These are phyloP conservation scores for Aegilops sharonensis DNA, from an alignment of 176 grass and related monocot species.

Conservation along the genomic window DNA sequence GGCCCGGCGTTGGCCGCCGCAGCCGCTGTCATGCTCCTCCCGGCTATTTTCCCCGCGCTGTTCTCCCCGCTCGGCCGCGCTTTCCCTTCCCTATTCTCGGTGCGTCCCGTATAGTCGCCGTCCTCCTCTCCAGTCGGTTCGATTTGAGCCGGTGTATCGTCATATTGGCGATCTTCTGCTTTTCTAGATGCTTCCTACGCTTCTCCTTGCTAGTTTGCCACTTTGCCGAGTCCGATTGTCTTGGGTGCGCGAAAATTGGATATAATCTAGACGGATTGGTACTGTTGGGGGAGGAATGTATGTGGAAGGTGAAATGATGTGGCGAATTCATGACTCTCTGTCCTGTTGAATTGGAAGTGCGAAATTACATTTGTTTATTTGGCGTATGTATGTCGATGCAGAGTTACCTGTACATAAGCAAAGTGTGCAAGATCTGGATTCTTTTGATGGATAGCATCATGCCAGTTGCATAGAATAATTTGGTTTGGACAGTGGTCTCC, in stretches of 20 bases:
- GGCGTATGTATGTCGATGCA: not conserved
- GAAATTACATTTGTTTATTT: not conserved
- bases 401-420: not conserved
- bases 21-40: conserved; percentile 52
- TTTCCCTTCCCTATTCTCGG: conserved; percentile 81
- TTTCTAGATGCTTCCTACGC: not conserved
- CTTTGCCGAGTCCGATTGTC: not conserved
- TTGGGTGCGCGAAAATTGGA: not conserved
- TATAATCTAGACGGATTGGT: not conserved
- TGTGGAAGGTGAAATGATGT: not conserved
- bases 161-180: not conserved
- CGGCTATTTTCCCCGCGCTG: conserved; percentile 46
- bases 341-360: no score
- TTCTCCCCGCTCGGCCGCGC: conserved; percentile 58
- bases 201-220: not conserved
- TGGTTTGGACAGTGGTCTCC: not conserved
- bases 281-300: not conserved
- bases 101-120: conserved; percentile 9
- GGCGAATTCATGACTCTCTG: not conserved
- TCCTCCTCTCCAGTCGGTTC: not conserved
- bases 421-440: not conserved
- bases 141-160: not conserved
- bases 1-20: conserved; percentile 29
- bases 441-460: conserved; percentile 4
- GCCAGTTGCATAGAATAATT: not conserved